phyloP scores from a whole-genome alignment of 2,329 filamentous ascomycete genomes.

The Alternaria angustiovoidea region DNA sequence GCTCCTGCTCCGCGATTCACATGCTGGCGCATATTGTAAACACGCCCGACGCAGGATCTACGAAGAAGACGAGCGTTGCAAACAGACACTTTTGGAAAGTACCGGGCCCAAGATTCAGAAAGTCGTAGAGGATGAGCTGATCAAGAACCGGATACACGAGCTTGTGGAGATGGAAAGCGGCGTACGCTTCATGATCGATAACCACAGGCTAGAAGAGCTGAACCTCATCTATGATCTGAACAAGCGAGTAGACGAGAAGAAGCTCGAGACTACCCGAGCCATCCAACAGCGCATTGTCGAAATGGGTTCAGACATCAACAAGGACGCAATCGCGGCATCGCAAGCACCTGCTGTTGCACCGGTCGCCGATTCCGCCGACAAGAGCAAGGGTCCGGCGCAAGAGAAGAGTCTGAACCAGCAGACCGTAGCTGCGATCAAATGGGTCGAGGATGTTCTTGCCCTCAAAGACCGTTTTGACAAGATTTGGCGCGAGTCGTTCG shows the following conservation, averaged over 20 bases:
- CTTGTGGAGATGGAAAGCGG: slow-evolving; percentile 89
- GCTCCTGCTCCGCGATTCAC: slow-evolving; percentile 75
- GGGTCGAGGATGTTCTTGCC: slow-evolving; percentile 88
- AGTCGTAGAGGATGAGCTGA: slow-evolving; percentile 83
- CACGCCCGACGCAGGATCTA: slow-evolving; percentile 76
- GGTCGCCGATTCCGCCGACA: slow-evolving; percentile 60
- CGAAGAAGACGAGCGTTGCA: slow-evolving; percentile 84
- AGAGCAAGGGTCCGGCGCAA: slow-evolving; percentile 52
- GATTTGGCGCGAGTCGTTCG: slow-evolving; percentile 77
- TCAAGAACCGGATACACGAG: slow-evolving; percentile 77
- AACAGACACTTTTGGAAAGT: slow-evolving; percentile 77
- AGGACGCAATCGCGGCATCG: slow-evolving; percentile 63
- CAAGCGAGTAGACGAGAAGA: slow-evolving; percentile 76
- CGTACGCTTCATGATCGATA: slow-evolving; percentile 88
- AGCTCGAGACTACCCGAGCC: slow-evolving; percentile 72
- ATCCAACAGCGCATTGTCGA: slow-evolving; percentile 79
- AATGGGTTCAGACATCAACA: slow-evolving; percentile 84
- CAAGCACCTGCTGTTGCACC: slow-evolving; percentile 59
- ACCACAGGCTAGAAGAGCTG: slow-evolving; percentile 81
- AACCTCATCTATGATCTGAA: slow-evolving; percentile 83
- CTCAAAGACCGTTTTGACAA: slow-evolving; percentile 91
- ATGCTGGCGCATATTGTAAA: slow-evolving; percentile 82
- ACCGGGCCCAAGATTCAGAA: slow-evolving; percentile 76
- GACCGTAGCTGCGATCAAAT: slow-evolving; percentile 87
- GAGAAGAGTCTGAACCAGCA: slow-evolving; percentile 73